A percentile compares a stretch with the other conserved stretches of the same genome.
Evolutionary conservation across 2,329 filamentous ascomycete species (phyloP).

Genomic region (Colletotrichum tamarilloi): DNA sequence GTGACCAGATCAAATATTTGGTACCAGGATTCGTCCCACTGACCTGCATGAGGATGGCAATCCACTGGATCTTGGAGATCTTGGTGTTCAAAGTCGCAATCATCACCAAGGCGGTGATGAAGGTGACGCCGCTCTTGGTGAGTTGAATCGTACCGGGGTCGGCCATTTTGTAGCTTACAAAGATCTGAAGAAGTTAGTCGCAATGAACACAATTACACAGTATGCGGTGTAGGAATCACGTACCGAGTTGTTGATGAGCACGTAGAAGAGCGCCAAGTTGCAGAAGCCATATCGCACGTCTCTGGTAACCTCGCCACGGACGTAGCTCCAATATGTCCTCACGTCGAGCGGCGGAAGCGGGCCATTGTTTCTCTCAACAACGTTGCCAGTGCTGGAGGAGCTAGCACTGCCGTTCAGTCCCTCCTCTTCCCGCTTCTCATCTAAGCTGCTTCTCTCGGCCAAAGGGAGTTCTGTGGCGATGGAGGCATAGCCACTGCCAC

Average conservation of each 20-base stretch:
- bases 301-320: conserved; percentile 41
- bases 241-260: conserved; percentile 48
- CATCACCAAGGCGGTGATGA: conserved; percentile 46
- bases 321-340: conserved; percentile 37
- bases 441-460: conserved; percentile 35
- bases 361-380: conserved; percentile 20
- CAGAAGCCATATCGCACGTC: conserved; percentile 46
- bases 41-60: conserved; percentile 46
- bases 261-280: conserved; percentile 46
- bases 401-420: conserved; percentile 27
- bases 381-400: conserved; percentile 19
- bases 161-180: conserved; percentile 45
- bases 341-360: conserved; percentile 26
- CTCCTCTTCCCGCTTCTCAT: conserved; percentile 37
- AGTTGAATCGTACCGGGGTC: conserved; percentile 47
- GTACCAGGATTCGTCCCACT: background rate
- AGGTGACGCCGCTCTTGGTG: conserved; percentile 45
- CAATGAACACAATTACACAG: background rate
- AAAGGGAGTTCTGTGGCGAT: conserved; percentile 32
- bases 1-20: background rate
- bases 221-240: background rate
- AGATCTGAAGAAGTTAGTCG: conserved; percentile 41
- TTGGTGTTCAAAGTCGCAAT: conserved; percentile 40
- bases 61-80: conserved; percentile 45
- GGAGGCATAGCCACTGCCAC: conserved; percentile 32